Percentiles rank a stretch among this genome's conserved stretches.
Conservation (phyloP, 23 red algal species). For the Gracilariopsis chorda region DNA sequence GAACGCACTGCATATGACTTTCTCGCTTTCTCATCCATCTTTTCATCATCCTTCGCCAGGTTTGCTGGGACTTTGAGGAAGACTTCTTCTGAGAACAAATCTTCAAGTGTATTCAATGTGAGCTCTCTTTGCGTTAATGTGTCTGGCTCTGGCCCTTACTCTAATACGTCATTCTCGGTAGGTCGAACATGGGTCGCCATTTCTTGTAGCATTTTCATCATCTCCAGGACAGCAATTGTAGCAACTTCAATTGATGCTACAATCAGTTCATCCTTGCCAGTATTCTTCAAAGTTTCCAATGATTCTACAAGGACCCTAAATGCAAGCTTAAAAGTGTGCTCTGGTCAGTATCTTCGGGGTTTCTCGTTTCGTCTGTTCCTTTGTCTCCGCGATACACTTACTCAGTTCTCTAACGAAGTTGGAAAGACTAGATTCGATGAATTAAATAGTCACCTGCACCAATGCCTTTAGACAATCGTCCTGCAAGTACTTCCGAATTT, state of each 20-base stretch:
- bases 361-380: background rate
- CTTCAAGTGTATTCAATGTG: slow-evolving; percentile 35
- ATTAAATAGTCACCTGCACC: background rate
- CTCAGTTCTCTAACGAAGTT: background rate
- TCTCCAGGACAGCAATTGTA: slow-evolving; percentile 3
- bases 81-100: background rate
- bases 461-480: background rate
- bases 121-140: slow-evolving; percentile 7
- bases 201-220: slow-evolving; percentile 41
- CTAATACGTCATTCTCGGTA: background rate
- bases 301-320: slow-evolving; percentile 24
- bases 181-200: background rate
- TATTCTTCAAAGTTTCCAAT: background rate
- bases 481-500: background rate
- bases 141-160: background rate
- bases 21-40: no score
- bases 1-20: no score
- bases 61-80: slow-evolving; percentile 31
- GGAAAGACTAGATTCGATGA: slow-evolving; percentile 3
- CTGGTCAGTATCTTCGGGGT: background rate
- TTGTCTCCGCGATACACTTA: background rate
- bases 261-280: background rate
- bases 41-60: slow-evolving; percentile 36
- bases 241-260: background rate
- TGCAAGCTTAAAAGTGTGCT: slow-evolving; percentile 16